phyloP scores from a whole-genome alignment of 2,329 filamentous ascomycete genomes.

The Anthostomella pinea region DNA sequence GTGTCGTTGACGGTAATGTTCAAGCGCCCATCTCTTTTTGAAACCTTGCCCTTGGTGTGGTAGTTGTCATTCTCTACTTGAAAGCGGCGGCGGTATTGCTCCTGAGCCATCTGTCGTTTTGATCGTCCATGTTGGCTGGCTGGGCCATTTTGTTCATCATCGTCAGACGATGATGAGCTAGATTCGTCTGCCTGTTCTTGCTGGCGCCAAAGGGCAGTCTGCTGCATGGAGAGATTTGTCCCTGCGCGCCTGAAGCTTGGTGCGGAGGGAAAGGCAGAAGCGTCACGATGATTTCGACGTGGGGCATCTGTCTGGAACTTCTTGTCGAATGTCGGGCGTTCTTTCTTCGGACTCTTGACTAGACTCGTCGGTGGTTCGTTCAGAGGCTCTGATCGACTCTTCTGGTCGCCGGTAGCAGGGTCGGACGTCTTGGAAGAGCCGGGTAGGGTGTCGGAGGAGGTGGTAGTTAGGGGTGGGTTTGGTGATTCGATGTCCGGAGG shows the following conservation, averaged over 20 bases:
- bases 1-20: constrained; percentile 72
- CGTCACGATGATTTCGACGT: constrained; percentile 5
- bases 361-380: neutral
- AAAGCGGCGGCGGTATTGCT: constrained; percentile 51
- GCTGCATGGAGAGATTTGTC: constrained; percentile 21
- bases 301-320: constrained; percentile 21
- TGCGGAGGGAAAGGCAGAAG: constrained; percentile 12
- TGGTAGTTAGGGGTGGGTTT: constrained; percentile 7
- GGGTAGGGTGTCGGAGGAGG: no score
- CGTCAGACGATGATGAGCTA: constrained; percentile 20
- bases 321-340: constrained; percentile 14
- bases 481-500: constrained; percentile 25
- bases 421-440: neutral
- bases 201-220: constrained; percentile 10
- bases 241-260: constrained; percentile 20
- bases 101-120: constrained; percentile 7
- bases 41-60: constrained; percentile 61
- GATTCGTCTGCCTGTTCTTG: constrained; percentile 16
- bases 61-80: constrained; percentile 63
- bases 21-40: constrained; percentile 66
- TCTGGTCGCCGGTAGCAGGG: constrained; percentile 7
- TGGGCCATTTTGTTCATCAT: constrained; percentile 17
- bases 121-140: constrained; percentile 9
- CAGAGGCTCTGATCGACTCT: constrained; percentile 14
- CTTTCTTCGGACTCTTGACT: constrained; percentile 3